phyloP scores from a whole-genome alignment of 306 rosid genomes.

The Sophora flavescens region DNA sequence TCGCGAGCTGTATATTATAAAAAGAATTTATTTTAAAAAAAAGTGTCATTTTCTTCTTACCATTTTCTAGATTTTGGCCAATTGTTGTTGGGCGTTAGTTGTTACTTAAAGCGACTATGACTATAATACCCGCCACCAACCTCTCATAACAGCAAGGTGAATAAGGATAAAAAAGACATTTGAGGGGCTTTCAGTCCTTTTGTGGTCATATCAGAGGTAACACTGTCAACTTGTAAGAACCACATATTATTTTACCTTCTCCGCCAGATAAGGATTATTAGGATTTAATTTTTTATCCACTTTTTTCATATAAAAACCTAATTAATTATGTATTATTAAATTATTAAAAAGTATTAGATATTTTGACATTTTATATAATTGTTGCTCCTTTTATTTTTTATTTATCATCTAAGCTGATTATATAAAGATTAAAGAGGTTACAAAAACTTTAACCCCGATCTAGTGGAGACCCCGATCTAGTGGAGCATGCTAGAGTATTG shows the following conservation, averaged over 20 bases:
- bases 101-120: constrained; percentile 6
- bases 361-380: no score
- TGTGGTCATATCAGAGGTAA: background rate
- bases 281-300: no score
- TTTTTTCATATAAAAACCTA: no score
- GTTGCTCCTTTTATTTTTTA: no score
- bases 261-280: no score
- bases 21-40: background rate
- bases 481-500: no score
- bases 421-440: no score
- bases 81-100: background rate
- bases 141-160: background rate
- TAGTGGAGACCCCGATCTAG: no score
- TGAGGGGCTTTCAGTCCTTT: constrained; percentile 45
- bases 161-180: constrained; percentile 1
- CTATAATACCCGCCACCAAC: constrained; percentile 45
- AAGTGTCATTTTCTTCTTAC: background rate
- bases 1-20: constrained; percentile 8
- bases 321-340: no score
- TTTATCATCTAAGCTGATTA: no score
- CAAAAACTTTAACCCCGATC: no score
- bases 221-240: constrained; percentile 24
- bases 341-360: no score
- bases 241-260: background rate
- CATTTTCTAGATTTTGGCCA: constrained; percentile 24